Evolutionary conservation across 345 rosid species (phyloP), one percentile per base, ranked within the genome.

Genomic region (Pistacia atlantica): DNA sequence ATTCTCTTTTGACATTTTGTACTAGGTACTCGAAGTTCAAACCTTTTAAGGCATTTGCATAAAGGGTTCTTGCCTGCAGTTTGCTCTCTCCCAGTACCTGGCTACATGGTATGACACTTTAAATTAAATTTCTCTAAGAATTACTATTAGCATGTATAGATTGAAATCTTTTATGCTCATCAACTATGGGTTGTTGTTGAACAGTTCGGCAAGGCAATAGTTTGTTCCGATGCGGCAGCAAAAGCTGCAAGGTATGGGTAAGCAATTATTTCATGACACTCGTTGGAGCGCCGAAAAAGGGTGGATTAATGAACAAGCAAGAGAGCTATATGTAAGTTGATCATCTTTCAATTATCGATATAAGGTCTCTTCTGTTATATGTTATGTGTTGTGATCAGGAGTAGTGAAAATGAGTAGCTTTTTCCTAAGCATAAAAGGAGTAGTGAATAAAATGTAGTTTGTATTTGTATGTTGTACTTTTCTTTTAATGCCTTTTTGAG

Each of bases 201-300:
- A 1, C 78, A 92, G 98, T 88, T 96, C 54, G 98, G 97, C 59
- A 90, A 58, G 74, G 98, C 93, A 0, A 86, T 93, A 8, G 91
- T 96, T n/a, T 92, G 97, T 57, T 89, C 91, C 1, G 98, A 93
- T 80, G 92, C 97, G 22, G 92, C 94, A 0, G 93, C 95, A 14
- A 95, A 96, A 78, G 99, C 97, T 33, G 92, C 98, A 10, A 90
- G 87, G 64, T 88, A 89, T 48, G 93, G 95, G 12, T 93, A 25
- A 25, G 25, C 25, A 25, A 25, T 25, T 25, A 25, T 25, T 25
- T 25, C 25, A 25, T 25, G 25, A 25, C 25, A 25, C 25, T 25
- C 25, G 1, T 25, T 25, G 25, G 25, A 25, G 25, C 25, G 25
- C 25, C 25, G 25, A 25, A 1, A 1, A 25, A 25, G 25, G 25